A percentile compares a stretch with the other conserved stretches of the same genome.
Conservation (phyloP, 495 filamentous ascomycete genomes). For the Neohortaea acidophila region DNA sequence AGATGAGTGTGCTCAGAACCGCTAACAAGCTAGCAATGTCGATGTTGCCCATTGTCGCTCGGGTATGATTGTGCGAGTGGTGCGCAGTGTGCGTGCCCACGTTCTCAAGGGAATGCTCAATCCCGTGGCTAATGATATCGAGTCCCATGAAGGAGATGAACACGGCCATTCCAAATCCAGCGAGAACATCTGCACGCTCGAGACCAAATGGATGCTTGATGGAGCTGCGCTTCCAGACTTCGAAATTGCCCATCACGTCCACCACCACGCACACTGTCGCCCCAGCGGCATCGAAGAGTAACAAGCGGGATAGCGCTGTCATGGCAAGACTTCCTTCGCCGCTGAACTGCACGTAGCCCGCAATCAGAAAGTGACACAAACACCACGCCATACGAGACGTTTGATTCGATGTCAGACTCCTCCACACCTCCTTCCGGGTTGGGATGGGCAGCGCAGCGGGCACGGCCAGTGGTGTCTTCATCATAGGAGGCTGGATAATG, state of each 20-base stretch:
- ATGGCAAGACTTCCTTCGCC: constrained; percentile 79
- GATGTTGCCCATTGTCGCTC: constrained; percentile 57
- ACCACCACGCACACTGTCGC: constrained; percentile 87
- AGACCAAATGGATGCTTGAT: constrained; percentile 90
- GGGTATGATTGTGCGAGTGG: constrained; percentile 49
- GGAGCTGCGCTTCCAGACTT: constrained; percentile 87
- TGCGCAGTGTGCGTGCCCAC: constrained; percentile 49
- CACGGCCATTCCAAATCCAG: constrained; percentile 93
- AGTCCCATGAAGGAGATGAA: constrained; percentile 92
- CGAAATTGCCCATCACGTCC: constrained; percentile 86
- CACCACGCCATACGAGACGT: constrained; percentile 74
- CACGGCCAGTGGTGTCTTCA: constrained; percentile 68
- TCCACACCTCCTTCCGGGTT: constrained; percentile 68
- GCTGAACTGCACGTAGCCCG: constrained; percentile 68
- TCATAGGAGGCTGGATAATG: constrained; percentile 89
- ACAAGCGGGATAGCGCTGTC: constrained; percentile 80
- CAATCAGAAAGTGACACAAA: constrained; percentile 67
- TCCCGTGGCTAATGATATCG: constrained; percentile 80
- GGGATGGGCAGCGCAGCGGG: constrained; percentile 93
- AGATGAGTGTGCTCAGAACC: constrained; percentile 76
- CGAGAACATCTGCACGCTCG: constrained; percentile 81
- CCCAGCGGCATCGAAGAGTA: constrained; percentile 86
- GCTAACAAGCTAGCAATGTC: constrained; percentile 73
- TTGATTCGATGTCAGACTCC: constrained; percentile 77
- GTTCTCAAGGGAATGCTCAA: constrained; percentile 68